Evolutionary conservation across 2,329 filamentous ascomycete species (phyloP), one percentile per base, ranked within the genome.

Genomic region (Chaetothyriales sp.): DNA sequence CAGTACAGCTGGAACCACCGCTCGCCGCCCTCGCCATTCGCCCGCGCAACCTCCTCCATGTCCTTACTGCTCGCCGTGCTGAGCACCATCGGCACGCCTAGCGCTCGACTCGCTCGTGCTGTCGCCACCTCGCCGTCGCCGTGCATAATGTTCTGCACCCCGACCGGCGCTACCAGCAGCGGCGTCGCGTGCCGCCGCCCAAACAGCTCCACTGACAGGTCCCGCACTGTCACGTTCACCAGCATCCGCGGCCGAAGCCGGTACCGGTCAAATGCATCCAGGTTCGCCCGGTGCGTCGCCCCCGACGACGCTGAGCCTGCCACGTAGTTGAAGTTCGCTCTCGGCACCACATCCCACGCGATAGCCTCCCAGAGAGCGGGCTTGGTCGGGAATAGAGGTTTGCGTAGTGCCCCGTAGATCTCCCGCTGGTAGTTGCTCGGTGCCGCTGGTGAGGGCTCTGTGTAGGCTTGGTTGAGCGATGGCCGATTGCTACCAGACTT

Each of bases 1-100:
- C 83, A 86, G 67, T 88, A 88, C 0, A 88, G 74, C 63, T 89
- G 85, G 63, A 76, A 88, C 82, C 82, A 89, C 2, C 81, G 70
- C 15, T 73, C 67, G 13, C 56, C 50, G 0, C 77, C 76, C 1
- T 73, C 65, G 0, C 74, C 75, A 49, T 75, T 78, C 0, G 77
- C 77, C 5, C 66, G 61, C 0, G 80, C 81, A 0, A 86, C 75
- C 52, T 86, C 75, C 62, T 86, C 82, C 47, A 87, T 81, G 1
- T 75, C 76, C 6, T 74, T 71, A 0, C 76, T 73, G 0, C 80
- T 74, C 1, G 83, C 82, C 1, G 82, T 85, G 51, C 76, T 81
- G 40, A 86, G 66, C 46, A 82, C 80, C 64, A 80, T 85, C 0
- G 85, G 81, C 0, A 88, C 71, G 1, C 73, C 68, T 0, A 81